Base-by-base conservation (phyloP, 176 grass and related monocot genomes). In the Puccinellia tenuiflora region DNA sequence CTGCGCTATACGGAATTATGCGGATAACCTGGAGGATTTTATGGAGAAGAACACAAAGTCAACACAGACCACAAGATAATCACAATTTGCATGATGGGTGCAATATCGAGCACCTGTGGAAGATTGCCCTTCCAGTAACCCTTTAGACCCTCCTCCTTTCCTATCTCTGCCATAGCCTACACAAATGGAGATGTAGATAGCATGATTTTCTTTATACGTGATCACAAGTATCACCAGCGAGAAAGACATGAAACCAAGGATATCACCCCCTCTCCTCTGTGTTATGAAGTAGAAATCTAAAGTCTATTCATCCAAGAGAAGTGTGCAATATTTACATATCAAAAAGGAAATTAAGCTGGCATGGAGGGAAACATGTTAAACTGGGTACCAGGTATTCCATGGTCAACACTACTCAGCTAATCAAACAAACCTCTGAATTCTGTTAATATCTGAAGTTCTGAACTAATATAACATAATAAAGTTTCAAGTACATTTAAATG, bases 111-210 rank as follows among this genome's bases (percentile, higher is more conserved):
- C 20, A 96, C 96, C 91, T 99, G 96, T 37, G 93, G 96, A 86
- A 99, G 84, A 91, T 99, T 99, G 33, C 96, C 91, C 62, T 99
- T 99, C 96, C 96, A 99, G 69, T 99, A 99, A 77, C 93, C 96
- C 73, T 83, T 93, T 12, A 98, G 73, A 39, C 96, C 96, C 5
- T 98, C 96, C 51, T 91, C 62, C 83, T 96, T 95, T 59, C 96
- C 92, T 62, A 99, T 90, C 40, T 70, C 85, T 83, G 87, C 50
- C 66, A 96, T 90, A 73, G 96, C 96, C 94, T 97, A 59, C 67
- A 68, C 40, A 54, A 83, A 80, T 70, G 33, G 17, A 79, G 57
- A 35, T 74, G 4, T 30, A 79, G 10, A 79, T 73, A 11, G 57
- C 40, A 57, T 28, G 45, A 57, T 48, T 81, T 85, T 21, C 10